These are phyloP conservation scores for Zizania latifolia DNA, from an alignment of 176 grass and related monocot genomes.

Conservation along the genomic window DNA sequence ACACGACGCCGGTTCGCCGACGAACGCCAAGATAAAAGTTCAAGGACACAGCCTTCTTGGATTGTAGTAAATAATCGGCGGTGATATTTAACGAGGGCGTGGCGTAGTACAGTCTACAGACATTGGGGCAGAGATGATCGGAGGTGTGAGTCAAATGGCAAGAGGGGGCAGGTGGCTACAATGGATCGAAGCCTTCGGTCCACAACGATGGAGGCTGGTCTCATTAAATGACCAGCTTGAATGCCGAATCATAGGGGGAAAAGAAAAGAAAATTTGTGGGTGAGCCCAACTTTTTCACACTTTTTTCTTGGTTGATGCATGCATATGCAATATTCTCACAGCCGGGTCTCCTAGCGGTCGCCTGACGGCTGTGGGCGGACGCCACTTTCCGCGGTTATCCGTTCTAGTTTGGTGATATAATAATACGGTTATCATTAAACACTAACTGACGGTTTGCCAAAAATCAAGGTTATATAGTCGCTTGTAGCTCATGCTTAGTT, in stretches of 20 bases:
- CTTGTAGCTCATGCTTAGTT: no score
- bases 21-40: background rate
- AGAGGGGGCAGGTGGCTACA: conserved; percentile 39
- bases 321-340: no score
- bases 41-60: no score
- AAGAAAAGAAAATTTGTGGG: conserved; percentile 36
- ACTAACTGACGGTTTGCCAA: no score
- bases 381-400: no score
- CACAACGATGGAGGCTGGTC: background rate
- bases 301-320: conserved; percentile 27
- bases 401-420: no score
- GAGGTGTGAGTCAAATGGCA: conserved; percentile 25
- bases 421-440: no score
- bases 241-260: conserved; percentile 32
- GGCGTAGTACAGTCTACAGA: conserved; percentile 18
- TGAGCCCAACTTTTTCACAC: conserved; percentile 13
- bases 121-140: conserved; percentile 23
- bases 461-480: no score
- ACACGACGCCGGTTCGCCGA: background rate
- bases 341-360: no score
- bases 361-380: no score
- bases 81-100: no score
- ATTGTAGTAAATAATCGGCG: no score
- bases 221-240: conserved; percentile 38
- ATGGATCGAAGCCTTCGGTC: conserved; percentile 19